Percentiles rank a stretch among this genome's conserved stretches.
These are phyloP conservation scores for Phascolomyces articulosus DNA, from an alignment of 371 early-diverging fungal genomes.

Conservation along the genomic window DNA sequence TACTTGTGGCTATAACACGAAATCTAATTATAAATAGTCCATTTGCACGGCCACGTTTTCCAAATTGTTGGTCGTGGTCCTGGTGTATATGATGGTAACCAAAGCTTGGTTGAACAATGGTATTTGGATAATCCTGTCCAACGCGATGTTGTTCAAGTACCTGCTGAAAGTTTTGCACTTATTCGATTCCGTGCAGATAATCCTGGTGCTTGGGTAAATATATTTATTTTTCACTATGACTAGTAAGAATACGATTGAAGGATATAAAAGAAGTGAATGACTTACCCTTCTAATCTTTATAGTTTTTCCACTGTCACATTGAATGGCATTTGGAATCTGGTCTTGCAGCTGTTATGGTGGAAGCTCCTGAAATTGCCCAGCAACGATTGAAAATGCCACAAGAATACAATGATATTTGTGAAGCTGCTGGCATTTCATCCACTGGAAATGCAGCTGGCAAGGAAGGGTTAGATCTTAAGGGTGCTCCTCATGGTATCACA, in stretches of 20 bases:
- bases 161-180: slow-evolving; percentile 47
- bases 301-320: slow-evolving; percentile 78
- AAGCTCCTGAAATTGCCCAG: slow-evolving; percentile 63
- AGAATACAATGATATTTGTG: slow-evolving; percentile 53
- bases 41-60: slow-evolving; percentile 69
- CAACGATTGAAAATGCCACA: slow-evolving; percentile 45
- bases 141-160: slow-evolving; percentile 60
- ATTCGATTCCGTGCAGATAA: slow-evolving; percentile 70
- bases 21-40: slow-evolving; percentile 25
- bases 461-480: slow-evolving; percentile 55
- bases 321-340: slow-evolving; percentile 73
- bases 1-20: not conserved
- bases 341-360: slow-evolving; percentile 61
- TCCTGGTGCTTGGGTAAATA: slow-evolving; percentile 28
- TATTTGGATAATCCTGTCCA: slow-evolving; percentile 61
- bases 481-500: slow-evolving; percentile 54
- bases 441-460: slow-evolving; percentile 77
- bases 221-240: not conserved
- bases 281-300: not conserved
- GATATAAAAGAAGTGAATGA: too few species aligned
- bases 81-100: slow-evolving; percentile 47
- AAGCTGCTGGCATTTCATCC: slow-evolving; percentile 50
- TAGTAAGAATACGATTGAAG: too few species aligned
- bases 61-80: slow-evolving; percentile 56
- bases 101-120: slow-evolving; percentile 27